A percentile compares a stretch with the other conserved stretches of the same genome.
Conservation (phyloP, 805 yeast genomes). For the Yarrowia sp. region DNA sequence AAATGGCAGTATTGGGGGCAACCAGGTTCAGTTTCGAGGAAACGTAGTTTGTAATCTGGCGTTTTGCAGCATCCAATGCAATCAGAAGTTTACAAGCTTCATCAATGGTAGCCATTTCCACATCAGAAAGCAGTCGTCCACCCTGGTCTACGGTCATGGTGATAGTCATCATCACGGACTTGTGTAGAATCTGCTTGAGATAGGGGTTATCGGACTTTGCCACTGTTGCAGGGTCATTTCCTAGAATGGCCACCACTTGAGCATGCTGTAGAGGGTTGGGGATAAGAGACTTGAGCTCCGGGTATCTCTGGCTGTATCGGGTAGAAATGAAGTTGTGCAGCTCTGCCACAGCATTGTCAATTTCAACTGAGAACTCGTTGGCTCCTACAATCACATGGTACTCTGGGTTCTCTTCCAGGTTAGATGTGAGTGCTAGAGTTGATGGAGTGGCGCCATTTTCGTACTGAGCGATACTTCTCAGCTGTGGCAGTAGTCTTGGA, state of each 20-base stretch:
- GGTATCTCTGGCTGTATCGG: constrained; percentile 59
- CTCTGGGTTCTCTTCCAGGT: constrained; percentile 33
- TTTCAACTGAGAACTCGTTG: constrained; percentile 53
- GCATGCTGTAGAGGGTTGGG: constrained; percentile 62
- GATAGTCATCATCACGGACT: constrained; percentile 66
- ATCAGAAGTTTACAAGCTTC: constrained; percentile 49
- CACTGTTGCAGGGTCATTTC: constrained; percentile 38
- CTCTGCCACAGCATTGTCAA: constrained; percentile 51
- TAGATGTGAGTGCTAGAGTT: constrained; percentile 11
- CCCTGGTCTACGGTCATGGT: constrained; percentile 57
- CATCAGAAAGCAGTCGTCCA: neutral
- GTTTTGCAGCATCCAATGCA: constrained; percentile 45
- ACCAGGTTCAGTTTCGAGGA: constrained; percentile 52
- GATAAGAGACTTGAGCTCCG: constrained; percentile 65
- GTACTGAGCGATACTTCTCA: constrained; percentile 1
- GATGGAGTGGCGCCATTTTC: constrained; percentile 4
- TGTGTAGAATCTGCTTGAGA: constrained; percentile 39
- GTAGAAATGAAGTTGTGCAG: constrained; percentile 50
- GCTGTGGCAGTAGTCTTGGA: neutral
- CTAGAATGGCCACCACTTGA: constrained; percentile 48
- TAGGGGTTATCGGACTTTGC: neutral
- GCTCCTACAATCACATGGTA: constrained; percentile 51
- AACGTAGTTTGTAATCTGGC: constrained; percentile 50
- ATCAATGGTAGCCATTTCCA: constrained; percentile 33
- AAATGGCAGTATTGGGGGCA: constrained; percentile 76